Evolutionary conservation across 768 basidiomycete genomes (phyloP).

Genomic region (Clavulina sp.): DNA sequence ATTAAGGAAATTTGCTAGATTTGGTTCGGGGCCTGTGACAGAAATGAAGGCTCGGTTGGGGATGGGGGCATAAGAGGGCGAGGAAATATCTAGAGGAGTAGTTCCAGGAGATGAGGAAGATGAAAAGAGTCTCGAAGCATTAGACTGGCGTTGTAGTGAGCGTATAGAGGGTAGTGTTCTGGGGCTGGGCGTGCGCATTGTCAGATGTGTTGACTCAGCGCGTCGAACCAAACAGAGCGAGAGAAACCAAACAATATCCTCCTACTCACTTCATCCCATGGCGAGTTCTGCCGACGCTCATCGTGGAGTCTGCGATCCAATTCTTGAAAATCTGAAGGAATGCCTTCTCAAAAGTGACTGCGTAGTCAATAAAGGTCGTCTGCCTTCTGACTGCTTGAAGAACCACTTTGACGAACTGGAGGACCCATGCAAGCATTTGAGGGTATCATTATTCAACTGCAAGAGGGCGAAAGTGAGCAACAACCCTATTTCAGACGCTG

Average conservation of each 20-base stretch:
- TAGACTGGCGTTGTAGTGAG: too few species aligned
- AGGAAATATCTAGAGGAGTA: too few species aligned
- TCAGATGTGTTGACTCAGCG: too few species aligned
- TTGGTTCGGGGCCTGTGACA: constrained; percentile 60
- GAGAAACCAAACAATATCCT: too few species aligned
- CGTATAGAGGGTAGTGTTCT: too few species aligned
- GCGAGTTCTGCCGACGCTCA: too few species aligned
- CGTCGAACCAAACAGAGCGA: too few species aligned
- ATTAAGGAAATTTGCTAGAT: constrained; percentile 50
- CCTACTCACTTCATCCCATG: too few species aligned
- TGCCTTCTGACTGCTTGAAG: constrained; percentile 73
- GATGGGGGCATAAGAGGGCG: constrained; percentile 32
- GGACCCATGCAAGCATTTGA: constrained; percentile 56
- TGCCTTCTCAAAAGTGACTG: constrained; percentile 78
- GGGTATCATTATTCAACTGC: constrained; percentile 75
- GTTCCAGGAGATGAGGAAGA: too few species aligned
- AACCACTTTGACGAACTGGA: constrained; percentile 61
- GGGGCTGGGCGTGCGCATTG: too few species aligned
- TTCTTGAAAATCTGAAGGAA: constrained; percentile 63
- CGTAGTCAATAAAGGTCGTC: constrained; percentile 53
- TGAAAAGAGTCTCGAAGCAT: too few species aligned
- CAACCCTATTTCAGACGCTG: not conserved
- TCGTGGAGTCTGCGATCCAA: constrained; percentile 71
- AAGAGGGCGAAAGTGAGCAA: constrained; percentile 68
- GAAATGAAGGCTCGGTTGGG: constrained; percentile 52